Conservation (phyloP, 2,329 filamentous ascomycete genomes). For the Trichophyton rubrum region DNA sequence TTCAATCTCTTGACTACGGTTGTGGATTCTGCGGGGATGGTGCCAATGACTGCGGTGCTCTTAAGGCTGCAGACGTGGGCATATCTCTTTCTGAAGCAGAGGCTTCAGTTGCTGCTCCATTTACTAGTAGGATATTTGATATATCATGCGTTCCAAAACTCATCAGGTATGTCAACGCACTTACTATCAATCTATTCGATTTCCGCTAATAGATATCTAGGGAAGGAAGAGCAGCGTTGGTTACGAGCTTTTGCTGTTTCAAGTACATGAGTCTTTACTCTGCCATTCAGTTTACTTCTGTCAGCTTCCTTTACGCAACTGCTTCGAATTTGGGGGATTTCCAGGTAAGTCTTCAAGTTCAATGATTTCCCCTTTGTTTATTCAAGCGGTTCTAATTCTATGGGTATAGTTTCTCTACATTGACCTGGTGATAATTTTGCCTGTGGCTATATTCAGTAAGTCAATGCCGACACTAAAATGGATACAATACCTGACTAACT, state of each 20-base stretch:
- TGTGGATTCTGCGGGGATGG: constrained; percentile 95
- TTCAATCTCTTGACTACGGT: constrained; percentile 92
- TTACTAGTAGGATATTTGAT: constrained; percentile 89
- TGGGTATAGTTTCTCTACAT: constrained; percentile 68
- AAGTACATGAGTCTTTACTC: constrained; percentile 99
- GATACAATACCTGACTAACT: not conserved
- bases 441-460: constrained; percentile 87
- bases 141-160: constrained; percentile 90
- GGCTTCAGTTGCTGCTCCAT: constrained; percentile 94
- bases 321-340: constrained; percentile 95
- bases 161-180: constrained; percentile 48
- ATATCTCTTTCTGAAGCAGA: constrained; percentile 96
- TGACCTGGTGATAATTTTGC: constrained; percentile 79
- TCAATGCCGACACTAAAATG: constrained; percentile 9
- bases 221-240: constrained; percentile 83
- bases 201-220: constrained; percentile 32
- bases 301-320: constrained; percentile 89
- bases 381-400: constrained; percentile 5
- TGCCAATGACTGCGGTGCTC: constrained; percentile 89
- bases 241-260: constrained; percentile 99
- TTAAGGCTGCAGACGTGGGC: constrained; percentile 94
- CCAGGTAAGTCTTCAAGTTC: constrained; percentile 43
- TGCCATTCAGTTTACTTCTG: constrained; percentile 96
- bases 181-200: constrained; percentile 7
- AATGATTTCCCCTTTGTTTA: not conserved